Base-by-base conservation (phyloP, 2,329 filamentous ascomycete genomes). In the Arthrobotrys sphaeroides region DNA sequence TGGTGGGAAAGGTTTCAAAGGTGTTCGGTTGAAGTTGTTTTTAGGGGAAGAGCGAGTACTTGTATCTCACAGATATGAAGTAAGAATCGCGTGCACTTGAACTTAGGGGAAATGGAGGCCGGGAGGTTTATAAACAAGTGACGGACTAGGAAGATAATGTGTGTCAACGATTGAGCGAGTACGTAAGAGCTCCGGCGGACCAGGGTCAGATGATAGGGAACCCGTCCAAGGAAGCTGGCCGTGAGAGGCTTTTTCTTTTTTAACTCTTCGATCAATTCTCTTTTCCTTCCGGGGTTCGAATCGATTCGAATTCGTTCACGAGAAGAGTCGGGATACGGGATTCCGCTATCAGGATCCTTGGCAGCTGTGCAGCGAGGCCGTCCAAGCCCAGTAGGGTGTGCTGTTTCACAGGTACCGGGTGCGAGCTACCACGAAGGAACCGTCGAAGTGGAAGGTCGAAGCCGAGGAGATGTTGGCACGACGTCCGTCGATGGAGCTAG, bases 11-110 rank as follows among this genome's bases (percentile, higher is more conserved):
- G 59, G 68, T 73, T 65, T 73, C 62, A 51, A 53, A 26, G 66
- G 42, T 51, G 24, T 55, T 74, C 70, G 70, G 70, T 74, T 62
- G 70, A 74, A 74, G 62, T 67, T 74, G 70, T 61, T 40, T 59
- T 74, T 74, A 74, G 61, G 49, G 69, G 61, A 61, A 67, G n/a
- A 43, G 43, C 20, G 47, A 47, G 38, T 40, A 45, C 26, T 59
- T 49, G 53, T 55, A 51, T 47, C 55, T 38, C 36, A 43, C 24
- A 60, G 45, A 74, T 67, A 74, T 68, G 62, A 68, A 64, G 70
- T 67, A 73, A 73, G 51, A 65, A 60, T 66, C 70, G 62, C 62
- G 62, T 74, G 18, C 62, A 68, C 53, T 22, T 74, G 62, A 74
- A 68, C 62, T 74, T 68, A 74, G 70, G 70, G 62, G 70, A 68